phyloP scores from a whole-genome alignment of 164 flowering plant species.

The Cinnamomum chago region DNA sequence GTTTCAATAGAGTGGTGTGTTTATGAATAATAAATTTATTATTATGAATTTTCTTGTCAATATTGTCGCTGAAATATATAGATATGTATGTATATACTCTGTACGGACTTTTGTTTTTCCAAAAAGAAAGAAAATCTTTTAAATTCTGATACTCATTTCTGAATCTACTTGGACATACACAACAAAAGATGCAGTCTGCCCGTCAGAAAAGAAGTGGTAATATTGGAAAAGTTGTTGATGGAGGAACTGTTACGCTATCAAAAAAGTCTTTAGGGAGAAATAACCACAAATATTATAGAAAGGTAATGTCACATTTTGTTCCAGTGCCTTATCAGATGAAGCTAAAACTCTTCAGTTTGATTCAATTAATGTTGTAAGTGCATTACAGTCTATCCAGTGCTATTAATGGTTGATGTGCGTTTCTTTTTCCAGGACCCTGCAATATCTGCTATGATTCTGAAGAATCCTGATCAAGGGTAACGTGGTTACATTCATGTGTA shows the following conservation, averaged over 20 bases:
- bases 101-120: conserved; percentile 5
- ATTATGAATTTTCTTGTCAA: not conserved
- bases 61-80: too few species aligned
- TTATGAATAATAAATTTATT: not conserved
- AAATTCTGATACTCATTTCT: conserved; percentile 18
- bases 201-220: conserved; percentile 23
- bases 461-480: conserved; percentile 37
- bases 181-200: conserved; percentile 37
- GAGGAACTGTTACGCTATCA: conserved; percentile 19
- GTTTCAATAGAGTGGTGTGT: too few species aligned
- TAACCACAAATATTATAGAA: conserved; percentile 8
- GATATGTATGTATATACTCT: not conserved
- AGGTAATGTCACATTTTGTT: conserved; percentile 24
- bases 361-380: not conserved
- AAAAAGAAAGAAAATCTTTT: conserved; percentile 1
- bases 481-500: conserved; percentile 2
- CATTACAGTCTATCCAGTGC: not conserved
- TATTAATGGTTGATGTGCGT: not conserved
- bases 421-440: conserved; percentile 11
- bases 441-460: conserved; percentile 20
- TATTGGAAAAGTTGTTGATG: conserved; percentile 16
- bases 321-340: not conserved
- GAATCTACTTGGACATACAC: conserved; percentile 22
- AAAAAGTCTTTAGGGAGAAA: conserved; percentile 18
- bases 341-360: not conserved